Conservation (phyloP, 192 early-diverging fungal species). For the Rhizoclosmatium globosum region DNA sequence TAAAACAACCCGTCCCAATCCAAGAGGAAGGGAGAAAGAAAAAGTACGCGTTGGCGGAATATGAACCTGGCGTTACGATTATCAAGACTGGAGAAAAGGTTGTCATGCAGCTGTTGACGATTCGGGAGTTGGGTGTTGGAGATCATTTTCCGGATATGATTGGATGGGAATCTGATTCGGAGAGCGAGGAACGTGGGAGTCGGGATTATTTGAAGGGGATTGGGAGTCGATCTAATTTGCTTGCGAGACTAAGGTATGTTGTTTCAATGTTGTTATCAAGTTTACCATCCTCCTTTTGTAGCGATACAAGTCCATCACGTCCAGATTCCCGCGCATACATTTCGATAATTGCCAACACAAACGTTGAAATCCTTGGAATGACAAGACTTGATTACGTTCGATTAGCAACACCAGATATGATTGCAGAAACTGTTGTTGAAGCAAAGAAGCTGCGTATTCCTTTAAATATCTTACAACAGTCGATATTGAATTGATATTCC, state of each 20-base stretch:
- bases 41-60: constrained; percentile 25
- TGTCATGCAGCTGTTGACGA: constrained; percentile 31
- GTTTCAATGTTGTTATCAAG: not conserved
- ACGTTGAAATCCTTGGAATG: constrained; percentile 30
- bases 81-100: constrained; percentile 24
- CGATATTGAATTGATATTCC: not conserved
- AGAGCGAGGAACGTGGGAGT: not conserved
- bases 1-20: not conserved
- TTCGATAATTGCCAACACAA: constrained; percentile 21
- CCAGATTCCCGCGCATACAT: constrained; percentile 26
- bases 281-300: not conserved
- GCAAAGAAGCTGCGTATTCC: not conserved
- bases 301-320: constrained; percentile 9
- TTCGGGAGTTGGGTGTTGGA: constrained; percentile 33
- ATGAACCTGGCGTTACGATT: constrained; percentile 7
- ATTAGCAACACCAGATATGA: constrained; percentile 18
- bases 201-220: not conserved
- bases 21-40: not conserved
- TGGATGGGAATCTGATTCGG: constrained; percentile 3
- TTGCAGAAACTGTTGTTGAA: not conserved
- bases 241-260: constrained; percentile 15
- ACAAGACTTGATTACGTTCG: constrained; percentile 18
- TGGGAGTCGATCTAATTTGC: constrained; percentile 6
- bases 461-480: constrained; percentile 12
- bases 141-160: constrained; percentile 43